phyloP scores from a whole-genome alignment of 2,329 filamentous ascomycete genomes.

The Rhynchosporium agropyri region DNA sequence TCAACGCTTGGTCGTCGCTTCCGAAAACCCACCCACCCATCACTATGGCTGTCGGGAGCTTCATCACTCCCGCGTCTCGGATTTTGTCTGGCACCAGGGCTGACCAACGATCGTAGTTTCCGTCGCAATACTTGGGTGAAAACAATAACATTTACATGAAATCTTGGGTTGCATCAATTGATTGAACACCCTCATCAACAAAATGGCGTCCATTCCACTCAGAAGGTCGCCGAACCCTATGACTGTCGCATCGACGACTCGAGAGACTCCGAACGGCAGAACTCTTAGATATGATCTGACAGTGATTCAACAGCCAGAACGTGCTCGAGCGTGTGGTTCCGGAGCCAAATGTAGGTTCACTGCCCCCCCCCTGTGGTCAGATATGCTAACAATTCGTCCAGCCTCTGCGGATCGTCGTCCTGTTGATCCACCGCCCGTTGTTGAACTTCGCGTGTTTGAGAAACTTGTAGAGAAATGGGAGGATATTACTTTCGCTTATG shows the following conservation, averaged over 20 bases:
- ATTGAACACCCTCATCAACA: constrained; percentile 1
- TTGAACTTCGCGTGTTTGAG: constrained; percentile 85
- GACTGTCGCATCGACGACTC: constrained; percentile 7
- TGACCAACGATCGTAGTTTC: constrained; percentile 4
- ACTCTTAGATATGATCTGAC: constrained; percentile 79
- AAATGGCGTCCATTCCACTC: background rate
- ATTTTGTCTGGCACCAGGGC: constrained; percentile 16
- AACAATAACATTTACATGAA: background rate
- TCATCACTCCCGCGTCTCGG: constrained; percentile 20
- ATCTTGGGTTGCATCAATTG: background rate
- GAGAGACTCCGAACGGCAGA: constrained; percentile 52
- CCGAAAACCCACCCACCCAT: constrained; percentile 19
- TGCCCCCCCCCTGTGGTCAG: background rate
- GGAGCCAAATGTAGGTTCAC: constrained; percentile 81
- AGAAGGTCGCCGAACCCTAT: constrained; percentile 7
- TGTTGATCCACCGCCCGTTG: constrained; percentile 73
- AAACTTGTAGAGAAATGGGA: constrained; percentile 53
- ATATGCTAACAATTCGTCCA: constrained; percentile 25
- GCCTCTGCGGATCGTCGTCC: constrained; percentile 35
- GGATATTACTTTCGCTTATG: constrained; percentile 86
- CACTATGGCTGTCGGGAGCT: constrained; percentile 22
- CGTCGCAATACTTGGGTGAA: constrained; percentile 16
- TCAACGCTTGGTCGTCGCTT: constrained; percentile 26
- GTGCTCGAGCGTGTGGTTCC: constrained; percentile 91
- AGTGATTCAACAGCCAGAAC: constrained; percentile 92